A percentile compares a stretch with the other conserved stretches of the same genome.
Conservation (phyloP, 2,329 filamentous ascomycete species). For the Byssochlamys sp. region DNA sequence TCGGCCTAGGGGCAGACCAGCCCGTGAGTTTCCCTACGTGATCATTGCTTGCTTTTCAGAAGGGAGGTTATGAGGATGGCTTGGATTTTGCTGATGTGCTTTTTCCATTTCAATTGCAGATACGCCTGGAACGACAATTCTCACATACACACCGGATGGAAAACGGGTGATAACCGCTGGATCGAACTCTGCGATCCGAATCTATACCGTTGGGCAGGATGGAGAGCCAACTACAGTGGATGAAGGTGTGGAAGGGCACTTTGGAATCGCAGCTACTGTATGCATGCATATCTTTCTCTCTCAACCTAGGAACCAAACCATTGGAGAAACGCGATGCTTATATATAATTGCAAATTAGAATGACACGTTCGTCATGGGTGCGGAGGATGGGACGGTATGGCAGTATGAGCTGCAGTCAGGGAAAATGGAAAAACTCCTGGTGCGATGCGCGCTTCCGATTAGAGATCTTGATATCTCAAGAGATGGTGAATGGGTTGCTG, state of each 20-base stretch:
- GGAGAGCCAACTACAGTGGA: conserved; percentile 89
- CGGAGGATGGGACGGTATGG: conserved; percentile 92
- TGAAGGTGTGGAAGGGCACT: conserved; percentile 77
- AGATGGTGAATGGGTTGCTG: conserved; percentile 78
- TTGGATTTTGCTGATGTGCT: conserved; percentile 4
- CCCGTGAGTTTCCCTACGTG: conserved; percentile 34
- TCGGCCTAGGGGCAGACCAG: conserved; percentile 33
- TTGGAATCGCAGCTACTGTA: conserved; percentile 63
- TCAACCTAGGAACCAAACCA: background rate
- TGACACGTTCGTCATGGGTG: conserved; percentile 76
- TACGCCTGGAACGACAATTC: conserved; percentile 74
- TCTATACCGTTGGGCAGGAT: conserved; percentile 84
- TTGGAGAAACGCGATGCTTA: conserved; percentile 5
- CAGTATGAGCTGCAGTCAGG: conserved; percentile 68
- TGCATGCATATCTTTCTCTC: conserved; percentile 6
- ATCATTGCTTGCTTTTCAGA: background rate
- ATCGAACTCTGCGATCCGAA: conserved; percentile 82
- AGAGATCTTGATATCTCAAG: conserved; percentile 75
- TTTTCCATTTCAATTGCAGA: conserved; percentile 38
- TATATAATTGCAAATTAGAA: conserved; percentile 39
- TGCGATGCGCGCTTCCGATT: conserved; percentile 74
- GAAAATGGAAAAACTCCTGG: conserved; percentile 67
- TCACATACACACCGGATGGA: conserved; percentile 83
- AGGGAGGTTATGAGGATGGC: background rate
- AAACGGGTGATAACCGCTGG: conserved; percentile 80